Conservation (phyloP, 169 alveolate genomes). For the Toxoplasma gondii region DNA sequence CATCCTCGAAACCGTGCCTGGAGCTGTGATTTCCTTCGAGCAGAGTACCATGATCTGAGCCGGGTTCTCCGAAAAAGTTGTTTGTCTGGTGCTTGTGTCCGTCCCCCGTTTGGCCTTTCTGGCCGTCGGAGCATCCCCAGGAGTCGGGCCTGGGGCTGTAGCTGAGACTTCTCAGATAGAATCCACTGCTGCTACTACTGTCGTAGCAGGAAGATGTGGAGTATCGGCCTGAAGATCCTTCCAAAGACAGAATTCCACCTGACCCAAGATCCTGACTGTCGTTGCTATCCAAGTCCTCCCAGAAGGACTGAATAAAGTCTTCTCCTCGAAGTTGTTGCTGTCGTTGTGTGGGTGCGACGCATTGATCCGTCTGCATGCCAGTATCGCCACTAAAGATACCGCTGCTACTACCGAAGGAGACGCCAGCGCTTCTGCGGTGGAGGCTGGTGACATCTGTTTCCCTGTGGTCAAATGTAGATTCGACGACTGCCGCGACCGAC, state of each 20-base stretch:
- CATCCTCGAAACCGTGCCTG: not conserved
- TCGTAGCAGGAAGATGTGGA: not conserved
- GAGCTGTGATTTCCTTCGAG: not conserved
- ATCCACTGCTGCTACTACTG: slow-evolving; percentile 7
- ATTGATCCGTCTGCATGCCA: not conserved
- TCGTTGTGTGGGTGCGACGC: not conserved
- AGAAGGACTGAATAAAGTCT: not conserved
- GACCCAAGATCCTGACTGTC: not conserved
- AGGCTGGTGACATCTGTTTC: not conserved
- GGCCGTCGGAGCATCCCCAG: not conserved
- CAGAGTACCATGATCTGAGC: not conserved
- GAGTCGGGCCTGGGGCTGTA: not conserved
- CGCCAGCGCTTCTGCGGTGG: not conserved
- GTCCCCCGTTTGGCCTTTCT: not conserved
- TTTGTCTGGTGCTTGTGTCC: not conserved
- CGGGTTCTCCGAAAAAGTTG: not conserved
- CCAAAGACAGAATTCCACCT: not conserved
- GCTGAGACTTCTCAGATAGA: not conserved
- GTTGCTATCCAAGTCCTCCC: not conserved
- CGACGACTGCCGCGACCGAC: not conserved
- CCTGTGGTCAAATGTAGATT: not conserved
- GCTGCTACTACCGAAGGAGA: not conserved
- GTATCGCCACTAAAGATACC: not conserved
- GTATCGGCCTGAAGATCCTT: not conserved
- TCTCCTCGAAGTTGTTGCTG: not conserved